Evolutionary conservation across 352 stramenopile species (phyloP), one percentile per base, ranked within the genome.

Genomic region (Phytophthora chlamydospora): DNA sequence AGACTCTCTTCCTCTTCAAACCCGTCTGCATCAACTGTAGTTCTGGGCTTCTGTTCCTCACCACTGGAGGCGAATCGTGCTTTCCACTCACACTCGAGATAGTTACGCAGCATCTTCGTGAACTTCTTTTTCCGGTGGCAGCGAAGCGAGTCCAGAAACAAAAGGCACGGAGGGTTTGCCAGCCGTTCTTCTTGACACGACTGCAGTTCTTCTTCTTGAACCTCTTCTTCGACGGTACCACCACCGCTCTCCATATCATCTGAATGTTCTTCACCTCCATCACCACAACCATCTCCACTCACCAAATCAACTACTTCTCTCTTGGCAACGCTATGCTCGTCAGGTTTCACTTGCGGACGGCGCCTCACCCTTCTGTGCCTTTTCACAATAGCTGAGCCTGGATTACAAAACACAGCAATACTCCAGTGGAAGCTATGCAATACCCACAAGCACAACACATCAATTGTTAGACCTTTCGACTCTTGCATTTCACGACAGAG

Each of bases 131-230:
- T 98, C 47, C 78, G 84, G 64, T 99, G 96, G 57, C 90, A 97
- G n/a, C 85, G 88, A 39, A 98, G 77, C 39, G 95, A 98, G 71
- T 99, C 96, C 40, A 99, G 76, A 71, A 98, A 98, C 8, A 98
- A 76, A 39, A 98, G 74, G 59, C 91, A 97, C 14, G 76, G 76
- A 41, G 83, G 80, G 42, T 82, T 63, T 17, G 76, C 55, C 3
- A 58, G 46, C 6, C 82, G 73, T 17, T 85, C 53, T 38, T 68
- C 34, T 55, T 65, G 51, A 49, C 60, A 76, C n/a, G 60, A 68
- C 13, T 61, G 17, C 10, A 89, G 8, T 58, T 89, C 77, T 39
- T 93, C 73, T 63, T 82, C 66, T 57, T 88, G 73, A 1, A 75
- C 44, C 31, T 75, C 58, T 43, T 77, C 58, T 48, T 69, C 46